These are phyloP conservation scores for Podila horticola DNA, from an alignment of 192 early-diverging fungal genomes.

Conservation along the genomic window DNA sequence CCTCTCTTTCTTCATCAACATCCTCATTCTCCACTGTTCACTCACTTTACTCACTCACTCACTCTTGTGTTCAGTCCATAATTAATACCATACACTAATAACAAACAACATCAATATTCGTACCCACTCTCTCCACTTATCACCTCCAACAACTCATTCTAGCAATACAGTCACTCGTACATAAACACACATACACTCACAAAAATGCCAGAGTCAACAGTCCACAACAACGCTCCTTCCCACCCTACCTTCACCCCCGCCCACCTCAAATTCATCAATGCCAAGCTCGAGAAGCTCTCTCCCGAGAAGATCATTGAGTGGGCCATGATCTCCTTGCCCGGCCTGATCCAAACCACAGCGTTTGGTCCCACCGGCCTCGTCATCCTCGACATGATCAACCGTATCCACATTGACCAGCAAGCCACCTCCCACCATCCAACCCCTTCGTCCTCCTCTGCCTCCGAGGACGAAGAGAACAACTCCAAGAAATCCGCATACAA, in stretches of 20 bases:
- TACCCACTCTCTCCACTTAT: neutral
- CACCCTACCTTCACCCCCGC: conserved; percentile 58
- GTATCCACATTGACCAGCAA: conserved; percentile 66
- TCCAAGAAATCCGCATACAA: conserved; percentile 48
- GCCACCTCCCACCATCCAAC: conserved; percentile 52
- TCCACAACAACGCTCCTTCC: conserved; percentile 2
- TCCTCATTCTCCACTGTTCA: neutral
- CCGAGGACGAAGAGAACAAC: conserved; percentile 42
- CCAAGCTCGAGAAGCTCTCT: conserved; percentile 69
- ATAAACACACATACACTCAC: conserved; percentile 5
- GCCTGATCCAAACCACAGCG: conserved; percentile 92
- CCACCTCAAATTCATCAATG: conserved; percentile 81
- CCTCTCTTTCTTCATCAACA: neutral
- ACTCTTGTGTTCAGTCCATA: neutral
- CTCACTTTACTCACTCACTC: conserved; percentile 1
- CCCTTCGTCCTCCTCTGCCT: conserved; percentile 36
- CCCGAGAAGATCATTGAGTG: conserved; percentile 88
- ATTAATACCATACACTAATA: no score
- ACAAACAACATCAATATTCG: no score
- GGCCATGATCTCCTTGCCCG: conserved; percentile 83
- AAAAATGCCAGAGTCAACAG: conserved; percentile 45
- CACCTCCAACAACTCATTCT: no score
- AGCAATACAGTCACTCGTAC: neutral
- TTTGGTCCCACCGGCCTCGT: conserved; percentile 94
- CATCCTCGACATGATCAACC: conserved; percentile 86